These are phyloP conservation scores for Vigna hirtella DNA, from an alignment of 306 rosid genomes.

Conservation along the genomic window DNA sequence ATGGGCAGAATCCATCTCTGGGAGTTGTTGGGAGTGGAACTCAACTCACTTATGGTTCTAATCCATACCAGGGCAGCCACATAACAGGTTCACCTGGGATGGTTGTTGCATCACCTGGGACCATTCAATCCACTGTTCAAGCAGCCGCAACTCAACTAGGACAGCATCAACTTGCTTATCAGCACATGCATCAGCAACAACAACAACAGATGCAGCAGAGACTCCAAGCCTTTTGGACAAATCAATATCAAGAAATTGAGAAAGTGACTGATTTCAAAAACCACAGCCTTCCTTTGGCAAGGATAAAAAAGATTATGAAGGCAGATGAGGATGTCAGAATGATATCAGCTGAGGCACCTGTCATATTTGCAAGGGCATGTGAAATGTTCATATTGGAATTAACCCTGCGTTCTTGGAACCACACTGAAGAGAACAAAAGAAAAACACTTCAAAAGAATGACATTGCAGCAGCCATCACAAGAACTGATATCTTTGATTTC, in stretches of 20 bases:
- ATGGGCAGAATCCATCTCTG: conserved; percentile 52
- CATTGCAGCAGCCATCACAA: conserved; percentile 77
- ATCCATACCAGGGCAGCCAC: conserved; percentile 53
- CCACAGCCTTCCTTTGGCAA: conserved; percentile 78
- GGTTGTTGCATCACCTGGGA: conserved; percentile 49
- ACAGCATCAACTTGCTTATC: conserved; percentile 70
- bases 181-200: conserved; percentile 64
- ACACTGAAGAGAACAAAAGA: conserved; percentile 76
- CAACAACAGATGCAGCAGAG: conserved; percentile 68
- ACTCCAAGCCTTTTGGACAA: conserved; percentile 66
- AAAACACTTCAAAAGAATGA: conserved; percentile 76
- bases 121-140: conserved; percentile 56
- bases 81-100: conserved; percentile 52
- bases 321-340: conserved; percentile 80
- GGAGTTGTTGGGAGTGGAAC: conserved; percentile 52
- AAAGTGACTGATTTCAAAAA: conserved; percentile 75
- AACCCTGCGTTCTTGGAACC: conserved; percentile 81
- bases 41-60: conserved; percentile 50
- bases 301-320: conserved; percentile 83
- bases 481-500: conserved; percentile 75
- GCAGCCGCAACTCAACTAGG: conserved; percentile 59
- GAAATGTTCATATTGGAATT: conserved; percentile 78
- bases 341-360: conserved; percentile 83
- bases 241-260: conserved; percentile 67
- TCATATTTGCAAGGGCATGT: conserved; percentile 73